A percentile compares a stretch with the other conserved stretches of the same genome.
Evolutionary conservation across 31 red algal genomes (phyloP).

Genomic region (Porphyra umbilicalis): DNA sequence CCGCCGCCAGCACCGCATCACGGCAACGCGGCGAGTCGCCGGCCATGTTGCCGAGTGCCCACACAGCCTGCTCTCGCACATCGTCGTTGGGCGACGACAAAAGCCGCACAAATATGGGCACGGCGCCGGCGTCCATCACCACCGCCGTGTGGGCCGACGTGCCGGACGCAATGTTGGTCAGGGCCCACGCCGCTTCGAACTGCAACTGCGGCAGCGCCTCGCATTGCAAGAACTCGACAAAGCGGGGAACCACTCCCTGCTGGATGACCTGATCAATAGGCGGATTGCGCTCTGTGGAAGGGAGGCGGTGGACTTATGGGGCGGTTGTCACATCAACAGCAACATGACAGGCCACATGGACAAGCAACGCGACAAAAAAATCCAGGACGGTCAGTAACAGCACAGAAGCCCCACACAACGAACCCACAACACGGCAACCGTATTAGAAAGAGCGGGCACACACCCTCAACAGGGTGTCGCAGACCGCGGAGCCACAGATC

Average conservation of each 20-base stretch:
- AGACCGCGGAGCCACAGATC: too few relatives aligned
- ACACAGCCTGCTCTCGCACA: constrained; percentile 91
- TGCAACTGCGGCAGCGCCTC: constrained; percentile 68
- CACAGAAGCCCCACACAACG: too few relatives aligned
- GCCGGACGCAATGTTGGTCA: constrained; percentile 96
- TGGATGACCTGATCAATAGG: constrained; percentile 93
- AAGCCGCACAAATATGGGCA: constrained; percentile 83
- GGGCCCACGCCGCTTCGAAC: constrained; percentile 94
- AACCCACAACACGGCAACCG: too few relatives aligned
- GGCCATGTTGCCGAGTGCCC: constrained; percentile 96
- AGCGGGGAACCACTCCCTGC: constrained; percentile 70
- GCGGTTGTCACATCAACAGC: too few relatives aligned
- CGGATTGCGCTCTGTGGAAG: constrained; percentile 56
- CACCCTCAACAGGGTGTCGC: too few relatives aligned
- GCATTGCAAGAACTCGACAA: constrained; percentile 77
- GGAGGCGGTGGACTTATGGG: too few relatives aligned
- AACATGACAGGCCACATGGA: too few relatives aligned
- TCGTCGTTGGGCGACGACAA: constrained; percentile 86
- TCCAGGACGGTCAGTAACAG: too few relatives aligned
- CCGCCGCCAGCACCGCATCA: constrained; percentile 74
- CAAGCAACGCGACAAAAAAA: neutral
- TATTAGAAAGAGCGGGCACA: too few relatives aligned
- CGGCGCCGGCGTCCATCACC: constrained; percentile 76
- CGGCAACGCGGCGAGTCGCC: constrained; percentile 80
- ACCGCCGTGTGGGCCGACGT: constrained; percentile 75